A percentile compares a stretch with the other conserved stretches of the same genome.
phyloP scores from a whole-genome alignment of 495 filamentous ascomycete genomes.

The Chlorociboria aeruginascens region DNA sequence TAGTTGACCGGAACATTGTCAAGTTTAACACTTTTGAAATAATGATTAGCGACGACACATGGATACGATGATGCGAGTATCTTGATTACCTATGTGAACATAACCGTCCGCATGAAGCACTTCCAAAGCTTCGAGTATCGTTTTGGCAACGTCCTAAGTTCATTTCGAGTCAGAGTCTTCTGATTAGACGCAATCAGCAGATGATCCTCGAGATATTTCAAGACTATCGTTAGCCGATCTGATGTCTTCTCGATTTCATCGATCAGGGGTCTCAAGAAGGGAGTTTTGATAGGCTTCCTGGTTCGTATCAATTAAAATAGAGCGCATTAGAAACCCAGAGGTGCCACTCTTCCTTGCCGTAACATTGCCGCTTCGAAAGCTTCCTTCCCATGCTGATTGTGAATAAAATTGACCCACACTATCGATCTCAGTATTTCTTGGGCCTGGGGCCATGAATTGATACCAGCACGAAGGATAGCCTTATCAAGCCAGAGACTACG shows the following conservation, averaged over 20 bases:
- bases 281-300: slow-evolving; percentile 1
- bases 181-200: neutral
- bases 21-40: slow-evolving; percentile 23
- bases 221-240: slow-evolving; percentile 29
- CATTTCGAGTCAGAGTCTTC: slow-evolving; percentile 22
- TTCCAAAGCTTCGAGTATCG: slow-evolving; percentile 24
- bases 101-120: slow-evolving; percentile 27
- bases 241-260: slow-evolving; percentile 26
- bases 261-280: slow-evolving; percentile 24
- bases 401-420: no score
- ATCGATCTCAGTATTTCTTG: no score
- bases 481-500: no score
- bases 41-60: neutral
- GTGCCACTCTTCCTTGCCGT: neutral
- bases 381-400: no score
- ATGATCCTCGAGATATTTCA: slow-evolving; percentile 28
- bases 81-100: slow-evolving; percentile 26
- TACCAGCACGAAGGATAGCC: no score
- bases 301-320: neutral
- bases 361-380: no score
- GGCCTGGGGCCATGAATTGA: no score
- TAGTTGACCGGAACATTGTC: slow-evolving; percentile 31
- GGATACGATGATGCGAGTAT: neutral
- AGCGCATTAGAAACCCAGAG: neutral
- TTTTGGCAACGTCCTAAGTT: slow-evolving; percentile 30